These are phyloP conservation scores for Thermomucor indicae-seudaticae DNA, from an alignment of 371 early-diverging fungal species.

Conservation along the genomic window DNA sequence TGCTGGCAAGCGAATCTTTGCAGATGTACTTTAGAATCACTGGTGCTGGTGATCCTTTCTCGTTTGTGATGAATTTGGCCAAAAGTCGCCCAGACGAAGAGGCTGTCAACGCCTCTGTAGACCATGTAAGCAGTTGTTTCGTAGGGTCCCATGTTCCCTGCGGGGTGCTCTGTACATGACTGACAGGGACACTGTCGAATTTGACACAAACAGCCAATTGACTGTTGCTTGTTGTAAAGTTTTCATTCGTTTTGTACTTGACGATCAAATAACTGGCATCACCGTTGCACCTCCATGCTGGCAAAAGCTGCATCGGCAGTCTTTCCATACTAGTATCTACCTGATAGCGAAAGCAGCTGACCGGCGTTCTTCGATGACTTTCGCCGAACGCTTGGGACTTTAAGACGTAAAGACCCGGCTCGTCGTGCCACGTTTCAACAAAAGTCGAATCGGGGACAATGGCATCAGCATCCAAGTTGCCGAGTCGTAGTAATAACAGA, in stretches of 20 bases:
- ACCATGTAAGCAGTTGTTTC: constrained; percentile 15
- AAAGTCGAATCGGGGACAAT: constrained; percentile 5
- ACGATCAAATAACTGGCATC: constrained; percentile 11
- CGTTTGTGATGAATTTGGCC: constrained; percentile 14
- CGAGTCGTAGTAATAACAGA: constrained; percentile 8
- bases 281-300: constrained; percentile 17
- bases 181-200: constrained; percentile 4
- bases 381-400: constrained; percentile 9
- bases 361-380: constrained; percentile 7
- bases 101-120: neutral
- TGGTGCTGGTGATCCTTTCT: constrained; percentile 5
- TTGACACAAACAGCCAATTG: constrained; percentile 9
- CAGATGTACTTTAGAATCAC: constrained; percentile 8
- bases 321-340: neutral
- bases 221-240: constrained; percentile 1
- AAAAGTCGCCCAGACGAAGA: constrained; percentile 5
- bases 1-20: constrained; percentile 9
- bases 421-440: constrained; percentile 11
- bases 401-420: constrained; percentile 8
- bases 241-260: constrained; percentile 8
- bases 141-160: constrained; percentile 17
- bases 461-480: neutral
- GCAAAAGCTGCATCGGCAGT: constrained; percentile 9
- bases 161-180: constrained; percentile 17
- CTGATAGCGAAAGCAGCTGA: constrained; percentile 13